These are phyloP conservation scores for Brassica juncea DNA, from an alignment of 345 rosid genomes.

Conservation along the genomic window DNA sequence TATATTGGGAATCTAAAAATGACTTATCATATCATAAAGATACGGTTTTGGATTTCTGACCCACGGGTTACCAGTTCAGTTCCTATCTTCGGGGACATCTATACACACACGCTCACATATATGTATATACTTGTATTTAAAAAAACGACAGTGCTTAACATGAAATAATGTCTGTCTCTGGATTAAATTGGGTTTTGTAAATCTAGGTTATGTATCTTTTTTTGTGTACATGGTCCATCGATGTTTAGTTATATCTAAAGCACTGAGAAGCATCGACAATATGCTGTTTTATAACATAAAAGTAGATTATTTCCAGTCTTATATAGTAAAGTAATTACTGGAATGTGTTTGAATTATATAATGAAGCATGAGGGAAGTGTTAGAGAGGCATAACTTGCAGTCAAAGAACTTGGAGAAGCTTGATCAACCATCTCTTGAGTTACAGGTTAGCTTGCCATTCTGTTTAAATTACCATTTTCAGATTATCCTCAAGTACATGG, in stretches of 20 bases:
- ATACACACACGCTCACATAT: neutral
- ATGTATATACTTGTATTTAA: neutral
- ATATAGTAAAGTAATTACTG: constrained; percentile 2
- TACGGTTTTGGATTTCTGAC: constrained; percentile 28
- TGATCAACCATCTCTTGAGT: constrained; percentile 79
- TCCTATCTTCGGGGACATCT: constrained; percentile 14
- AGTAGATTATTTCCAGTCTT: neutral
- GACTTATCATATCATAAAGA: constrained; percentile 26
- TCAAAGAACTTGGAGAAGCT: constrained; percentile 84
- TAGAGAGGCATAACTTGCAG: constrained; percentile 75
- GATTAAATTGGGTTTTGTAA: neutral
- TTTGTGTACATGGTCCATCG: neutral
- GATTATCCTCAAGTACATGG: neutral
- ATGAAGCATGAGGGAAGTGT: constrained; percentile 76
- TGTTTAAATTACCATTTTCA: neutral
- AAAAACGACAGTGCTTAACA: constrained; percentile 7
- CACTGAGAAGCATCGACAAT: neutral
- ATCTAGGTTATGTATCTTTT: constrained; percentile 1
- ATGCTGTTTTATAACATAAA: neutral
- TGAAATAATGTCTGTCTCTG: constrained; percentile 21
- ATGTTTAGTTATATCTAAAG: neutral
- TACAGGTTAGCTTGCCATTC: constrained; percentile 59
- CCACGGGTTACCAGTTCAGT: constrained; percentile 23
- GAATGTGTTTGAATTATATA: constrained; percentile 11
- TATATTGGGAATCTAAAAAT: constrained; percentile 21